phyloP scores from a whole-genome alignment of 2,329 filamentous ascomycete genomes.

The Teratosphaeria pseudoeucalypti region DNA sequence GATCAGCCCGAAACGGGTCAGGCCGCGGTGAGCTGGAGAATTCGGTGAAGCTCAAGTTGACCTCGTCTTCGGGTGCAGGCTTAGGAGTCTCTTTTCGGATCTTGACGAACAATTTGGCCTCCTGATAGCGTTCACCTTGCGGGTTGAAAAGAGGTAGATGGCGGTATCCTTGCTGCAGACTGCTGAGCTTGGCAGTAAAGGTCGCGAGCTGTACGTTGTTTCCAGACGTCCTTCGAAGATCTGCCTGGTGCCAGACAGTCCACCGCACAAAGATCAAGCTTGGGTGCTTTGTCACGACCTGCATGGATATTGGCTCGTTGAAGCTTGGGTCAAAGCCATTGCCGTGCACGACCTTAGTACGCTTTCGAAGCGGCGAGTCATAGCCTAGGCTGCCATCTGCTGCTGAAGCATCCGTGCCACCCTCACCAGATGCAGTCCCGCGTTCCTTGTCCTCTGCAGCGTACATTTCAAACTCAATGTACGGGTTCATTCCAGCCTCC shows the following conservation, averaged over 20 bases:
- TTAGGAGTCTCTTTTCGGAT: conserved; percentile 51
- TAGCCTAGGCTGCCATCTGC: conserved; percentile 57
- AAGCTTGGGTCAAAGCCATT: conserved; percentile 94
- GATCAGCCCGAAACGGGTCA: conserved; percentile 19
- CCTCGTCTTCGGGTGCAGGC: conserved; percentile 20
- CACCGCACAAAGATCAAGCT: conserved; percentile 89
- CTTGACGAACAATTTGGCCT: conserved; percentile 87
- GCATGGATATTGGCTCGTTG: conserved; percentile 67
- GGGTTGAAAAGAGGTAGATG: conserved; percentile 82
- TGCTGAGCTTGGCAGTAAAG: conserved; percentile 85
- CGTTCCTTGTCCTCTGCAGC: conserved; percentile 86
- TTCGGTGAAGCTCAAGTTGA: conserved; percentile 16
- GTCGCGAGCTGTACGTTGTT: conserved; percentile 61
- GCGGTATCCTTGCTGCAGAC: conserved; percentile 82
- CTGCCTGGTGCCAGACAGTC: conserved; percentile 77
- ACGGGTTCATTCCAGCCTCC: conserved; percentile 75
- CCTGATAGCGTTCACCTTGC: conserved; percentile 84
- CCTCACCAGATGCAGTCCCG: conserved; percentile 55
- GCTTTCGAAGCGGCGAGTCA: conserved; percentile 62
- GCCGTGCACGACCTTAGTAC: conserved; percentile 69
- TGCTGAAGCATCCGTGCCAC: conserved; percentile 54
- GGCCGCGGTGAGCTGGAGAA: conserved; percentile 20
- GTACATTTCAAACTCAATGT: conserved; percentile 90
- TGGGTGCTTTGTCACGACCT: conserved; percentile 84
- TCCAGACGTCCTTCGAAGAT: conserved; percentile 54